These are phyloP conservation scores for Karstenula rhodostoma DNA, from an alignment of 2,329 filamentous ascomycete species.

Conservation along the genomic window DNA sequence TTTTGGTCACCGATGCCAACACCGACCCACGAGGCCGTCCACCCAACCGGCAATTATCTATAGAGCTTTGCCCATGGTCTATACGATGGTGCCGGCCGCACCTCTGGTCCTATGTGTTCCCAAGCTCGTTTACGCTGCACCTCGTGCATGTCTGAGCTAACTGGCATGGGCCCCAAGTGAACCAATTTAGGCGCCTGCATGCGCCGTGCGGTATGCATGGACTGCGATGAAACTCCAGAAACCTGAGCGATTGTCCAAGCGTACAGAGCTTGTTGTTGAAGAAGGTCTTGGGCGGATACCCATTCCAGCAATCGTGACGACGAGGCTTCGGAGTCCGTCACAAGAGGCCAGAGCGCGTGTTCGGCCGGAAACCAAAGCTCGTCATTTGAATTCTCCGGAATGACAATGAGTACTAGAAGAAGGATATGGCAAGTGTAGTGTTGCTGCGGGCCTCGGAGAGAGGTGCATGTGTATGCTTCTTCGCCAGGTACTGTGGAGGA, in stretches of 20 bases:
- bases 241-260: background rate
- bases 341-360: background rate
- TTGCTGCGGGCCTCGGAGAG: background rate
- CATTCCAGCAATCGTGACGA: background rate
- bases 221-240: slow-evolving; percentile 2
- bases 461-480: background rate
- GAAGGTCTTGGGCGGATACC: background rate
- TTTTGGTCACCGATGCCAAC: slow-evolving; percentile 13
- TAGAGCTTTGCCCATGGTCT: background rate
- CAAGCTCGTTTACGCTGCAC: background rate
- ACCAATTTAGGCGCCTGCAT: background rate
- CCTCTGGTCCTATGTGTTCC: background rate
- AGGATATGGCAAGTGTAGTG: background rate
- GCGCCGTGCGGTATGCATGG: background rate
- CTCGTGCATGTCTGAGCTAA: background rate
- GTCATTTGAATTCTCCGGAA: background rate
- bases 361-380: background rate
- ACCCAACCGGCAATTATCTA: background rate
- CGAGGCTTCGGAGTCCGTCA: background rate
- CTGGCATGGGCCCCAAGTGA: background rate
- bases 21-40: slow-evolving; percentile 6
- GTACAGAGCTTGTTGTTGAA: background rate
- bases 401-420: background rate
- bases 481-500: background rate
- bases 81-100: background rate